Evolutionary conservation across 805 yeast species (phyloP), one percentile per base, ranked within the genome.

Genomic region (Cyberlindnera americana): DNA sequence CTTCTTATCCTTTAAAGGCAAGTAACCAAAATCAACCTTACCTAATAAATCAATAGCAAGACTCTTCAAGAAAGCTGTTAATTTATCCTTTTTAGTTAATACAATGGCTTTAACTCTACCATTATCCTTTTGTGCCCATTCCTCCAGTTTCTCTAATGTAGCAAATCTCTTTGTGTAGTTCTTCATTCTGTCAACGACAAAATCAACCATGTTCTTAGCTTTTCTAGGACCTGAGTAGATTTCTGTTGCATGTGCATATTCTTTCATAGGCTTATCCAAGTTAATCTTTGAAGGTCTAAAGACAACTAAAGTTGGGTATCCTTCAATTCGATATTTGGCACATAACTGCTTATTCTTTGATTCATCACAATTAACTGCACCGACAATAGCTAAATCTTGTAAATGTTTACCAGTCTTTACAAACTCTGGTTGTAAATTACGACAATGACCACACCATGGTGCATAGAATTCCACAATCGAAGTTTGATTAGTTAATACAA

Each of bases 361-460:
- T 36, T 75, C 72, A 54, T 89, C 95, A 65, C 99, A 93, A 60
- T 91, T 83, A 11, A 93, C 85, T 31, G 95, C 83, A 11, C 79
- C 96, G 15, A 88, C 79, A 46, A 79, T 77, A 7, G 75, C 74
- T 35, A 75, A 62, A 6, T 75, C 76, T 21, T 74, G 72, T 6
- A 85, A 65, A 21, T 65, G 60, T 37, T 74, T 75, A 6, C 85
- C 95, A 12, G 81, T 77, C 54, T 81, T 81, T 35, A 69, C 66
- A 60, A 70, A 83, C 2, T 77, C 77, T 4, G 83, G 81, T 43
- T 78, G 75, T 36, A 91, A 66, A 41, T 78, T 73, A 53, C 80
- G 73, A 64, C 99, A 91, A 62, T 91, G 88, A 5, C 97, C 96
- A 67, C 99, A 91, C 98, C 98, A 90, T 27, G 97, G 96, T 5